Base-by-base conservation (phyloP, 225 moss, liverwort and hornwort genomes). In the Bryum argenteum region DNA sequence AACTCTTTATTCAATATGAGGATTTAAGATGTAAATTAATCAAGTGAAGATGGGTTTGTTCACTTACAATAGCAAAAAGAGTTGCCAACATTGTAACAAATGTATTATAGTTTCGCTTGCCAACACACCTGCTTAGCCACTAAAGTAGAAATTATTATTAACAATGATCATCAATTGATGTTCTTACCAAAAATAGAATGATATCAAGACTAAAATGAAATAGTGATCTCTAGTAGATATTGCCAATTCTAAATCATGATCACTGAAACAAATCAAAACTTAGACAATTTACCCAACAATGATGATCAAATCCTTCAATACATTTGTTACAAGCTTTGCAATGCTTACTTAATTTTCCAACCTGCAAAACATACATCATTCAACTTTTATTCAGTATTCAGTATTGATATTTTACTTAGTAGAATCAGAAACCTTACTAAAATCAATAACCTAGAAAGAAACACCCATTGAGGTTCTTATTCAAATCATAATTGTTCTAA, bases 261-360 rank as follows among this genome's bases (percentile, higher is more conserved):
- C 15, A 47, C 14, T 5, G n/a, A n/a, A n/a, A n/a, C n/a, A 47
- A 16, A 5, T 16, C 33, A 0, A 6, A 33, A 16, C 16, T 16
- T 47, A 47, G 2, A 12, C 0, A 44, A 48, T 5, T 10, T 70
- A 79, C 74, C 78, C 78, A 78, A 71, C 82, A 82, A 74, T 75
- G 74, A 57, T 82, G 77, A 82, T 82, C 71, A 66, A 78, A 82
- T 56, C 74, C 74, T 74, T 82, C 74, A 1, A 82, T 78, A 12
- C 82, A 82, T 1, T 60, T 78, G 41, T 82, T 18, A 18, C 66
- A 82, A 50, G 78, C 19, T 75, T 33, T 65, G 4, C 82, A 82
- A 65, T 78, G 78, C 41, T 75, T 75, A 33, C 66, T 82, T 38
- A 56, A 40, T 41, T 20, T 78, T 37, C 78, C 71, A 57, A 82